Evolutionary conservation across 2,329 filamentous ascomycete species (phyloP).

Genomic region (Ophiocordyceps robertsii): DNA sequence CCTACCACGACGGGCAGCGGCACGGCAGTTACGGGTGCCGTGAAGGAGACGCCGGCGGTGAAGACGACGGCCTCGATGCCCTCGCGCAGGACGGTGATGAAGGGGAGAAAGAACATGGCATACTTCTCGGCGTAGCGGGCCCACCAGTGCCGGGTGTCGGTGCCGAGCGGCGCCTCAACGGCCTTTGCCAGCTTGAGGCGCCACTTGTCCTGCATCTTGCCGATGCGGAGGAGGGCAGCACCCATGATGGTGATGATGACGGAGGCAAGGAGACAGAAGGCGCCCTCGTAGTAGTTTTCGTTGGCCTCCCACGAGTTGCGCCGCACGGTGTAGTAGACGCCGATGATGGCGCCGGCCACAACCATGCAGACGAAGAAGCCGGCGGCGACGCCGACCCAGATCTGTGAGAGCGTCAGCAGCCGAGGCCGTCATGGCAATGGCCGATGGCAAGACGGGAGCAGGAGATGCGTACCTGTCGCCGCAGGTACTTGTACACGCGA

Average conservation of each 20-base stretch:
- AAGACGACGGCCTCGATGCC: constrained; percentile 81
- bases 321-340: constrained; percentile 56
- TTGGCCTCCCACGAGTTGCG: constrained; percentile 51
- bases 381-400: constrained; percentile 50
- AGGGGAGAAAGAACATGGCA: constrained; percentile 74
- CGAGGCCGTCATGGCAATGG: constrained; percentile 23
- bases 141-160: constrained; percentile 32
- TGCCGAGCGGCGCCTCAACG: constrained; percentile 37
- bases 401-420: constrained; percentile 12
- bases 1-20: constrained; percentile 66
- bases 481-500: constrained; percentile 51
- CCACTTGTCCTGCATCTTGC: constrained; percentile 80
- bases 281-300: constrained; percentile 71
- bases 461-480: constrained; percentile 39
- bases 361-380: constrained; percentile 53
- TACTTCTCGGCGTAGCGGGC: constrained; percentile 63
- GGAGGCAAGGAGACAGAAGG: constrained; percentile 61
- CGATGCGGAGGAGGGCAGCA: constrained; percentile 64
- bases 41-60: constrained; percentile 70
- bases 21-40: constrained; percentile 60
- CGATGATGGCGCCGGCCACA: constrained; percentile 56
- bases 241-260: constrained; percentile 76
- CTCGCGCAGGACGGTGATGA: constrained; percentile 77
- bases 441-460: not conserved
- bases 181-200: constrained; percentile 65